A percentile compares a stretch with the other conserved stretches of the same genome.
Evolutionary conservation across 768 basidiomycete species (phyloP).

Genomic region (Boletus subparvulus): DNA sequence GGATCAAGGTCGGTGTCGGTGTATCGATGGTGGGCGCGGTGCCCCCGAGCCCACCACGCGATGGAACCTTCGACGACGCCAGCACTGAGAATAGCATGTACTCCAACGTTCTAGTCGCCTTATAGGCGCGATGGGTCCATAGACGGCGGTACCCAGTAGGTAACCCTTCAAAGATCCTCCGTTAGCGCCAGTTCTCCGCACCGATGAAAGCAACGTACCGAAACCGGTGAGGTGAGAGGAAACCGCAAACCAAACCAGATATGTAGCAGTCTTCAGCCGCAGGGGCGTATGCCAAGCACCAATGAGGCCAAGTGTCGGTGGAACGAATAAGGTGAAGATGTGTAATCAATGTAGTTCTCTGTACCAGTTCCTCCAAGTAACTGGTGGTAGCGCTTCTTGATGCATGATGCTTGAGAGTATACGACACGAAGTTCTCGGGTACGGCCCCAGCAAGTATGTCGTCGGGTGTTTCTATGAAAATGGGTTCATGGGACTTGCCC

Average conservation of each 20-base stretch:
- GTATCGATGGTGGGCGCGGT: conserved; percentile 93
- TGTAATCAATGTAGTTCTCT: conserved; percentile 10
- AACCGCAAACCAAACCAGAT: conserved; percentile 4
- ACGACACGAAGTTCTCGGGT: conserved; percentile 12
- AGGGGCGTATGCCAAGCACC: conserved; percentile 6
- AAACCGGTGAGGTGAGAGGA: conserved; percentile 73
- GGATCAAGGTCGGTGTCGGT: conserved; percentile 95
- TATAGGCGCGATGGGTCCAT: conserved; percentile 93
- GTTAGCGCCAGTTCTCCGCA: background rate
- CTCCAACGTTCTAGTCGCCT: conserved; percentile 80
- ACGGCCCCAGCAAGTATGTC: conserved; percentile 1
- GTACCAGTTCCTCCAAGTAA: conserved; percentile 14
- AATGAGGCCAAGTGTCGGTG: conserved; percentile 2
- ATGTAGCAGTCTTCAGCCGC: background rate
- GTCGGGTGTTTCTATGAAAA: conserved; percentile 3
- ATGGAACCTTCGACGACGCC: conserved; percentile 93
- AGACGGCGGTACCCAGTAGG: conserved; percentile 92
- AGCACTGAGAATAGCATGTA: conserved; percentile 77
- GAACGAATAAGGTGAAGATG: conserved; percentile 3
- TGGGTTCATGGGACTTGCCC: background rate
- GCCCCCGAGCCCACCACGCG: conserved; percentile 95
- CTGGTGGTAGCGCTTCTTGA: conserved; percentile 4
- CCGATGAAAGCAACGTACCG: conserved; percentile 43
- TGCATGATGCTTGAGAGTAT: conserved; percentile 9
- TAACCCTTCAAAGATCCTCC: conserved; percentile 48